These are phyloP conservation scores for Primulina tabacum DNA, from an alignment of 257 asterid genomes.

Conservation along the genomic window DNA sequence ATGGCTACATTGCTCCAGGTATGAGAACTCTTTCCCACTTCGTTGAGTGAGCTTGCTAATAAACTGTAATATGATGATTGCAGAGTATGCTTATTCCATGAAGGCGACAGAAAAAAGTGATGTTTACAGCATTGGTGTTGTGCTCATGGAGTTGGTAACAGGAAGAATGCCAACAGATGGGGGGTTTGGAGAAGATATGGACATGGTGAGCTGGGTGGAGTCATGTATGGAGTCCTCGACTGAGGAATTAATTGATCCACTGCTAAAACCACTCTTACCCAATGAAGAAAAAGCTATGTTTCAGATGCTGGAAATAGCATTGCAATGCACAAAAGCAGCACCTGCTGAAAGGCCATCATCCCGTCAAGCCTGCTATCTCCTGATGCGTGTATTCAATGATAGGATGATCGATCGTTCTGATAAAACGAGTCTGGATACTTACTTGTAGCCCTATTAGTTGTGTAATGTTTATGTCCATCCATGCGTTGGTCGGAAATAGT, in stretches of 20 bases:
- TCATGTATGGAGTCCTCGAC: slow-evolving; percentile 39
- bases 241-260: slow-evolving; percentile 67
- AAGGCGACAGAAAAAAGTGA: slow-evolving; percentile 87
- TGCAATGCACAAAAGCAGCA: slow-evolving; percentile 81
- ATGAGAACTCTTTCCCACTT: neutral
- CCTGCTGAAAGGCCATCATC: slow-evolving; percentile 87
- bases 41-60: too few species aligned
- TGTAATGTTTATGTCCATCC: too few species aligned
- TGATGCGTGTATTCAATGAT: slow-evolving; percentile 55
- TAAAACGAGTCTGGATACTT: slow-evolving; percentile 48
- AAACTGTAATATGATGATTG: slow-evolving; percentile 8
- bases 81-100: slow-evolving; percentile 85
- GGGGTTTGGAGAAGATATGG: slow-evolving; percentile 60
- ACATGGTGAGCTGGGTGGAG: slow-evolving; percentile 93
- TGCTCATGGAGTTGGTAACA: slow-evolving; percentile 83
- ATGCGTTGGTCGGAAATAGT: too few species aligned
- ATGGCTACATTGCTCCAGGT: slow-evolving; percentile 98
- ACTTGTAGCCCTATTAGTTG: slow-evolving; percentile 1
- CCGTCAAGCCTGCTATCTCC: slow-evolving; percentile 55
- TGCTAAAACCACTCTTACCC: slow-evolving; percentile 57
- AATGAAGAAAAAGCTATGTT: slow-evolving; percentile 50
- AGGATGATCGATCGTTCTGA: slow-evolving; percentile 37
- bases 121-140: slow-evolving; percentile 95
- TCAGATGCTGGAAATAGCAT: slow-evolving; percentile 73
- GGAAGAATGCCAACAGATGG: slow-evolving; percentile 90